These are phyloP conservation scores for Acacia acuminata DNA, from an alignment of 306 rosid species.

Conservation along the genomic window DNA sequence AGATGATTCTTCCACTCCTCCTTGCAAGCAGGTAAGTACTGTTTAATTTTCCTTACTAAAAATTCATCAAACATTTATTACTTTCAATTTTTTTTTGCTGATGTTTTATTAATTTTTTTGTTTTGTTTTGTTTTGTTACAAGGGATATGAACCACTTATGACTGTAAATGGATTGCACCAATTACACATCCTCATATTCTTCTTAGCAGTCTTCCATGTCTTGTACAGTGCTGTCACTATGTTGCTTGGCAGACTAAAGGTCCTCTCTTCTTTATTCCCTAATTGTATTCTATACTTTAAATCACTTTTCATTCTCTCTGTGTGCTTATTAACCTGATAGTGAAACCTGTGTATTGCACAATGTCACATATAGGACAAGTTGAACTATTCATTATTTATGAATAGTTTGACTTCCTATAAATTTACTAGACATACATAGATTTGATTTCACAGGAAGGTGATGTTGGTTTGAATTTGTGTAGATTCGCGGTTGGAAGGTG, in stretches of 20 bases:
- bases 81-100: background rate
- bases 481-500: constrained; percentile 97
- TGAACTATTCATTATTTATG: background rate
- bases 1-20: constrained; percentile 29
- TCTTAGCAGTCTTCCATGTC: constrained; percentile 90
- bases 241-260: constrained; percentile 99
- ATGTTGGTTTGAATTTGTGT: constrained; percentile 26
- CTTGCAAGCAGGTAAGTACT: constrained; percentile 61
- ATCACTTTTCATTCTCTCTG: background rate
- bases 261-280: constrained; percentile 18
- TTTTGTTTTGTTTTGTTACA: constrained; percentile 34
- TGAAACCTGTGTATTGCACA: no score
- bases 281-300: background rate
- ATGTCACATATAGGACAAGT: background rate
- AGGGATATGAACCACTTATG: constrained; percentile 79
- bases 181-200: constrained; percentile 90
- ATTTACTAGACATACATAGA: background rate
- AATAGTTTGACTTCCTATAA: background rate
- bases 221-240: constrained; percentile 83
- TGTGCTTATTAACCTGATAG: no score
- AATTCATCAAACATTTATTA: background rate
- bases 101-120: background rate
- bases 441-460: background rate
- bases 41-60: background rate
- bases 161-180: constrained; percentile 86